Conservation (phyloP, 78 protist species). For the Cavenderia fasciculata region DNA sequence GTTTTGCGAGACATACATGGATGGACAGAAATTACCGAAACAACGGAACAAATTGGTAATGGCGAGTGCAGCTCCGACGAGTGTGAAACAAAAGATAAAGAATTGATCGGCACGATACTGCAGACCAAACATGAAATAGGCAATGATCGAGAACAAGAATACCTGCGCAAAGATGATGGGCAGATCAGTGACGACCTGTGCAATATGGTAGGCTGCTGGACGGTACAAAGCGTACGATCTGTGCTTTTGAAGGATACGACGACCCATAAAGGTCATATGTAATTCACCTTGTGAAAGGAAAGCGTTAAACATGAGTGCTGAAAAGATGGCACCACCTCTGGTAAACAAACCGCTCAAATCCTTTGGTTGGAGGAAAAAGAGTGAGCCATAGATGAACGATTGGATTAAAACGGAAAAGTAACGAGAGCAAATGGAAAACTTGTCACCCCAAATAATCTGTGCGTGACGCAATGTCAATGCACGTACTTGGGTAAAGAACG, state of each 20-base stretch:
- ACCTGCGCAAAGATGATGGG: conserved; percentile 17
- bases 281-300: conserved; percentile 8
- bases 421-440: neutral
- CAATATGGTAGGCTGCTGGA: conserved; percentile 50
- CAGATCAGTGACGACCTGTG: conserved; percentile 54
- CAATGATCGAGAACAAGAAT: conserved; percentile 24
- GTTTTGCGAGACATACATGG: conserved; percentile 41
- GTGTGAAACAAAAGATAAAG: conserved; percentile 49
- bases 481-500: conserved; percentile 11
- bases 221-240: conserved; percentile 67
- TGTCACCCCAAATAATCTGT: conserved; percentile 28
- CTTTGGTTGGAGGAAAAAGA: neutral
- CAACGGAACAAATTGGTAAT: conserved; percentile 3
- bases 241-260: conserved; percentile 65
- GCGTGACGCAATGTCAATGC: conserved; percentile 37
- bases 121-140: conserved; percentile 62
- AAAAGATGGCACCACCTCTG: conserved; percentile 56
- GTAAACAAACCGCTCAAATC: conserved; percentile 15
- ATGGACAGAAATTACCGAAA: conserved; percentile 51
- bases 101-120: conserved; percentile 16
- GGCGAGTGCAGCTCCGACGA: conserved; percentile 40
- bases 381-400: conserved; percentile 48
- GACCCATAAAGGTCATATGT: conserved; percentile 12
- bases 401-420: conserved; percentile 37
- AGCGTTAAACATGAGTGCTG: conserved; percentile 27